Evolutionary conservation across 2,329 filamentous ascomycete genomes (phyloP), one percentile per base, ranked within the genome.

Genomic region (Xylaria sp.): DNA sequence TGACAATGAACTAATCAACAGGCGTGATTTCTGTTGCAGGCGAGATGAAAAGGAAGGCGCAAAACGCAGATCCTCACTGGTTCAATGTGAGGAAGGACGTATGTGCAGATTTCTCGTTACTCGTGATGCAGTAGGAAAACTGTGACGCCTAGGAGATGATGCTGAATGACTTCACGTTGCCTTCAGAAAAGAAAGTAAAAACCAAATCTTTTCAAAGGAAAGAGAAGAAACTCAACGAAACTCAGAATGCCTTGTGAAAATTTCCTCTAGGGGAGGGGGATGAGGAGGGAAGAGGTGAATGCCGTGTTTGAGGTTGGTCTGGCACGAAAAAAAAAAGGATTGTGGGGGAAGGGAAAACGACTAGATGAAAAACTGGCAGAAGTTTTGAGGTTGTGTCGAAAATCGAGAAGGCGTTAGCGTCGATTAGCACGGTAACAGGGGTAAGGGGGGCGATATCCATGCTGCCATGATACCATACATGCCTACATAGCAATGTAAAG

Each of bases 141-240:
- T 43, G 39, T 54, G 46, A 49, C 29, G 39, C 43, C 34, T 47
- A 48, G 50, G 49, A 48, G 63, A 64, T 61, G 56, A 62, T 62
- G 63, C 62, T 62, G 60, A 62, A 64, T 64, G 70, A 66, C 71
- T 70, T 70, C 63, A 60, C 65, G 57, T 69, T 73, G 72, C 76
- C 76, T 71, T 71, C 45, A 66, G 67, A 75, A 75, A 69, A 70
- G 69, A 72, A 69, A 68, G 67, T 72, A 70, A 69, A 69, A 68
- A 64, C 63, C 63, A 68, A 64, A 66, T 64, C 72, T 74, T 77
- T 78, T 72, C 68, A 72, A 77, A 72, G 69, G 70, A 74, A 74
- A 70, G 63, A 68, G 69, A 73, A 72, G 72, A 58, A 55, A 57
- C 57, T 44, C 44, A 60, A 60, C 20, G 40, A 54, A 70, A 68